Conservation (phyloP, 116 monocot genomes). For the Dioscorea cayenensis region DNA sequence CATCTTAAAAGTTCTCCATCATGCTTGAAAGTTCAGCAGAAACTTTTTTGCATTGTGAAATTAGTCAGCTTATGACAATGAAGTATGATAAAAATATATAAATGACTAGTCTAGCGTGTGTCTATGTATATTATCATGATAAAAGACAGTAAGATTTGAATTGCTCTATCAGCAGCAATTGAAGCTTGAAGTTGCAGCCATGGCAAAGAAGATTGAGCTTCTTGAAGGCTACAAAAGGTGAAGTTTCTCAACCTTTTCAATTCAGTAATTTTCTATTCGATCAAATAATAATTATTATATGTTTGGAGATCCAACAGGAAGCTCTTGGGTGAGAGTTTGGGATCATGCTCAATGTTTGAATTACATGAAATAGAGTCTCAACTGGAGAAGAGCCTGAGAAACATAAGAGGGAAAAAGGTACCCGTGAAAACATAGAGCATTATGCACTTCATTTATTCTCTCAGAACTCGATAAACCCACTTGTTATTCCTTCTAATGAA, state of each 20-base stretch:
- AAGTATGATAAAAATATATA: no score
- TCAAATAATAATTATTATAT: not conserved
- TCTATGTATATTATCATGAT: not conserved
- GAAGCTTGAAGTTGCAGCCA: conserved; percentile 33
- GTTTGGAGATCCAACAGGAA: conserved; percentile 25
- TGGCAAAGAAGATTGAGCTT: conserved; percentile 46
- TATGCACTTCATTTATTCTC: no score
- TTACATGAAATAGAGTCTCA: conserved; percentile 45
- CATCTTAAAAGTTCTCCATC: no score
- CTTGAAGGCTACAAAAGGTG: conserved; percentile 43
- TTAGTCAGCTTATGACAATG: no score
- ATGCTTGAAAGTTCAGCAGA: no score
- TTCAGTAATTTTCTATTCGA: not conserved
- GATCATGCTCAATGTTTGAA: conserved; percentile 43
- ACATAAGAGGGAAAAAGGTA: conserved; percentile 52
- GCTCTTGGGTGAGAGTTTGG: conserved; percentile 47
- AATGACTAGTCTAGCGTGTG: no score
- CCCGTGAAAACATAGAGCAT: not conserved
- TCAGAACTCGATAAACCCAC: no score
- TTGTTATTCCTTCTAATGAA: not conserved
- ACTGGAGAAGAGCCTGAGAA: conserved; percentile 47
- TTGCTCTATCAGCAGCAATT: conserved; percentile 25
- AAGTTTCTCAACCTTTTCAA: not conserved
- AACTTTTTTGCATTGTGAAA: no score
- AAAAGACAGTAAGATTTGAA: not conserved